Conservation (phyloP, 2,329 filamentous ascomycete species). For the Fusarium ambrosium region DNA sequence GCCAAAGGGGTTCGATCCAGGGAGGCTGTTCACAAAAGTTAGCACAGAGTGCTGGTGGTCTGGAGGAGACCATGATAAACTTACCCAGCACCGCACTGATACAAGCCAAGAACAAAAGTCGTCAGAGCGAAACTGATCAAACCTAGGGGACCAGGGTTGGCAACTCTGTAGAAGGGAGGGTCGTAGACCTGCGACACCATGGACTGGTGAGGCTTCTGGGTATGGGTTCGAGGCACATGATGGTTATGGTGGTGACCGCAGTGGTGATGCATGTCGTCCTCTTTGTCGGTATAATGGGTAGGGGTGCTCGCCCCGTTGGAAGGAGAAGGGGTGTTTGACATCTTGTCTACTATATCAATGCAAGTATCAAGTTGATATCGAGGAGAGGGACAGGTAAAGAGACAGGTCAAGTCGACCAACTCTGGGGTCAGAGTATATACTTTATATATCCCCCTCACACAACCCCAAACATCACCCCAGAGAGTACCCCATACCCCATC, state of each 20-base stretch:
- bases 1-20: conserved; percentile 51
- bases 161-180: conserved; percentile 60
- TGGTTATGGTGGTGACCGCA: conserved; percentile 33
- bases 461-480: conserved; percentile 4
- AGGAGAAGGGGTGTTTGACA: conserved; percentile 34
- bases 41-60: background rate
- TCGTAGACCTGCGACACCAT: conserved; percentile 53
- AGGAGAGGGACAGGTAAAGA: background rate
- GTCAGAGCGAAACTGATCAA: conserved; percentile 75
- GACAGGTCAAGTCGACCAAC: conserved; percentile 9
- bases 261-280: conserved; percentile 28
- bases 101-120: conserved; percentile 70
- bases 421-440: conserved; percentile 7
- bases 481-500: conserved; percentile 31
- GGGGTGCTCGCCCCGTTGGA: conserved; percentile 45
- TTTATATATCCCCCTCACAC: conserved; percentile 32
- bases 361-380: background rate
- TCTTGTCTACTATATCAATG: conserved; percentile 11
- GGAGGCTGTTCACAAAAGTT: conserved; percentile 45
- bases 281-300: conserved; percentile 43
- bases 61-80: conserved; percentile 40
- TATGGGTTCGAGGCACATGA: conserved; percentile 22
- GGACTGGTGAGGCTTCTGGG: conserved; percentile 49
- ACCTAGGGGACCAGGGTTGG: conserved; percentile 72
- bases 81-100: conserved; percentile 63